Evolutionary conservation across 1,284 basidiomycete species (phyloP), one percentile per base, ranked within the genome.

Genomic region (Irpex rosettiformis): DNA sequence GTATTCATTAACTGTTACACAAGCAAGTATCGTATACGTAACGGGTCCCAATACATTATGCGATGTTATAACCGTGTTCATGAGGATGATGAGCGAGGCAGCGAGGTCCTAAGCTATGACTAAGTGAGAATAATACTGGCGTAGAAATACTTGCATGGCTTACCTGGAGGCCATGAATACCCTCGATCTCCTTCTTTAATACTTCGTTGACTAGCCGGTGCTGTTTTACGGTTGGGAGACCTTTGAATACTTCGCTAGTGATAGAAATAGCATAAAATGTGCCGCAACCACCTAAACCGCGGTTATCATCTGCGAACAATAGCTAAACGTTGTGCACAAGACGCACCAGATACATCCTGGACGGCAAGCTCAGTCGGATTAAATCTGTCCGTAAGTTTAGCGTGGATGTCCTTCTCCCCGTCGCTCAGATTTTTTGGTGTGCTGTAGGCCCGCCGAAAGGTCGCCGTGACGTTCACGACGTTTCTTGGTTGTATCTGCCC

Each of bases 191-290:
- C 66, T 91, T 79, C 75, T 96, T 96, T 63, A 99, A 75, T 21
- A 85, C 82, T 63, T 92, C 82, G 29, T 93, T 97, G 55, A 99
- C 94, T 48, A 98, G 77, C 62, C 88, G 85, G 75, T 99, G 96
- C 72, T 98, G 96, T 77, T 98, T 97, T 63, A 99, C 85, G 33
- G 87, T 91, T 0, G 91, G 75, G 33, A 98, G 73, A 13, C 91
- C 96, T 64, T 90, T 88, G 81, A 99, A 99, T 1, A 82, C 82
- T 18, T 86, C 75, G 59, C 93, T 94, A 3, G 90, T 85, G 61
- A 99, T 91, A 40, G 86, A 82, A 64, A 99, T 97, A 42, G 94
- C 92, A 70, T 97, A 99, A 75, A 99, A 99, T 2, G 89, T 84
- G 10, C 96, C 97, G 70, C 96, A 99, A 28, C 96, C 96, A 57